Conservation (phyloP, 768 basidiomycete genomes). For the Boletus patriciae region DNA sequence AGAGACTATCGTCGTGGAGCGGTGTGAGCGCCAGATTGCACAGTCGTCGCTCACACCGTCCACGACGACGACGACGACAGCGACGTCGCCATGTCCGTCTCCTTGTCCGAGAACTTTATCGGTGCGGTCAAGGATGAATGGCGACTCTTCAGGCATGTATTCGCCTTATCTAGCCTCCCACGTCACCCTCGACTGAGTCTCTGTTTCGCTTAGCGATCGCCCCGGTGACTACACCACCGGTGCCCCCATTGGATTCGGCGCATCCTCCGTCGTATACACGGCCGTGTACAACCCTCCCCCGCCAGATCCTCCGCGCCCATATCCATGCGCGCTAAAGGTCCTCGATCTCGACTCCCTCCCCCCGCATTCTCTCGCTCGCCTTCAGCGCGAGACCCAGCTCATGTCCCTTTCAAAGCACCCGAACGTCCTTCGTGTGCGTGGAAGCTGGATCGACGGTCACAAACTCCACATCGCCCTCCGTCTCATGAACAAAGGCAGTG, state of each 20-base stretch:
- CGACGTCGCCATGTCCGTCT: constrained; percentile 17
- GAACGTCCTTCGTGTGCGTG: constrained; percentile 90
- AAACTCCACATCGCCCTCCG: constrained; percentile 84
- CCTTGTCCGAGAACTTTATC: constrained; percentile 49
- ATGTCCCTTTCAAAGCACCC: constrained; percentile 93
- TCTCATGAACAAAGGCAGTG: constrained; percentile 87
- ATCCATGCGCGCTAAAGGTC: constrained; percentile 83
- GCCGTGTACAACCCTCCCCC: constrained; percentile 60
- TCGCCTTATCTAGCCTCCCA: background rate
- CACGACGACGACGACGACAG: constrained; percentile 3
- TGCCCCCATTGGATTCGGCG: constrained; percentile 82
- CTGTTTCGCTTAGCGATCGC: constrained; percentile 50
- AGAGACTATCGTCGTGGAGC: no score
- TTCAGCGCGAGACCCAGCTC: constrained; percentile 83
- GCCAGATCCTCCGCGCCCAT: constrained; percentile 36
- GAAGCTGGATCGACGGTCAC: constrained; percentile 83
- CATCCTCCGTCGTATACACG: constrained; percentile 87
- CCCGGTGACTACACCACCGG: constrained; percentile 74
- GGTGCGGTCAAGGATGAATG: constrained; percentile 85
- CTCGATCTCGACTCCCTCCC: constrained; percentile 82
- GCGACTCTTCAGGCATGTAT: constrained; percentile 68
- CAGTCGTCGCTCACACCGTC: no score
- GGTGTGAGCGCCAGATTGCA: no score
- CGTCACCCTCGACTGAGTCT: background rate
- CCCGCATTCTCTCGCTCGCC: constrained; percentile 63